Evolutionary conservation across 108 stramenopile genomes (phyloP).

Genomic region (Nitzschia sp.): DNA sequence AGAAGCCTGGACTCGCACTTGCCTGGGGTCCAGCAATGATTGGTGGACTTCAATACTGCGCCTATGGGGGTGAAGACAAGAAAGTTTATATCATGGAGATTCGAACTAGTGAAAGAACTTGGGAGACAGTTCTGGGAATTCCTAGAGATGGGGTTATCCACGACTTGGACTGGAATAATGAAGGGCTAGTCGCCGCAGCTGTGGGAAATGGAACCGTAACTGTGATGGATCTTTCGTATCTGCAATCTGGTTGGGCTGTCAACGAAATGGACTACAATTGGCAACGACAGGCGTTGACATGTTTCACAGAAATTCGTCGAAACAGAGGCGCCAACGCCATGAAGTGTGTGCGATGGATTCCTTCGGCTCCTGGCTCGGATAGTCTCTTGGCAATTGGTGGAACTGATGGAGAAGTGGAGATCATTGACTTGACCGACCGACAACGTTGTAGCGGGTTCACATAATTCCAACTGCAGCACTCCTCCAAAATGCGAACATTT

Average conservation of each 20-base stretch:
- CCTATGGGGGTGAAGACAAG: conserved; percentile 66
- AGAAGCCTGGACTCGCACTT: conserved; percentile 44
- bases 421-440: conserved; percentile 58
- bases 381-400: conserved; percentile 65
- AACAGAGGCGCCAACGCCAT: conserved; percentile 58
- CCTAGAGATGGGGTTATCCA: conserved; percentile 45
- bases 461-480: background rate
- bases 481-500: too few relatives aligned
- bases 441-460: conserved; percentile 36
- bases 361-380: conserved; percentile 36
- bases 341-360: conserved; percentile 60
- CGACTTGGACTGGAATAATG: conserved; percentile 61
- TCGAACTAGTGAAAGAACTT: conserved; percentile 53
- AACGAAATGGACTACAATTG: conserved; percentile 80
- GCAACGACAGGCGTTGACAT: conserved; percentile 70
- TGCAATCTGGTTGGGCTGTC: conserved; percentile 60
- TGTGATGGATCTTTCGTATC: conserved; percentile 62
- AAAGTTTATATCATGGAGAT: conserved; percentile 55
- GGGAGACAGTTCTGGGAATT: conserved; percentile 64
- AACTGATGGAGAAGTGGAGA: conserved; percentile 69
- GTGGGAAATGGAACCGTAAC: conserved; percentile 61
- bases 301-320: conserved; percentile 67
- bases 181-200: conserved; percentile 59
- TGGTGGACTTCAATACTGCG: conserved; percentile 60
- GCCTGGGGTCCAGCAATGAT: conserved; percentile 61